Percentiles rank a stretch among this genome's conserved stretches.
These are phyloP conservation scores for Plantago major DNA, from an alignment of 257 asterid genomes.

Conservation along the genomic window DNA sequence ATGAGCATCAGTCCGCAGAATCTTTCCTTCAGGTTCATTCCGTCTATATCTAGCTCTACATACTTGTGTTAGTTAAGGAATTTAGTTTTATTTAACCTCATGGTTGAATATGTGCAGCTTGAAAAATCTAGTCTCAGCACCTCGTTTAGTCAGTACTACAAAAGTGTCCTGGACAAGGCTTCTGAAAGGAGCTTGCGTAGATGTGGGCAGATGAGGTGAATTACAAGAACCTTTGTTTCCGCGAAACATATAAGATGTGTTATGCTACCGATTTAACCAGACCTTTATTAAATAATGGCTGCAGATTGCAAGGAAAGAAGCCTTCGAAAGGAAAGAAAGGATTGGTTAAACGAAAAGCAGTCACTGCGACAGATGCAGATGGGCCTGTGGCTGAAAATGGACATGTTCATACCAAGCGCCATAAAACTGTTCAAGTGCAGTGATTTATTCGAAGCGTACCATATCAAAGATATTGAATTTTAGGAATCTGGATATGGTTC, in stretches of 20 bases:
- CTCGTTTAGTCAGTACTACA: constrained; percentile 72
- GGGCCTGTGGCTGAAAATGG: constrained; percentile 23
- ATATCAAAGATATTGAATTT: constrained; percentile 15
- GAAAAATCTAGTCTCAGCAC: constrained; percentile 61
- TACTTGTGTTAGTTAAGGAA: constrained; percentile 2
- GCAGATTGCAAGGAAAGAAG: constrained; percentile 39
- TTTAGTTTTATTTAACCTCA: constrained; percentile 15
- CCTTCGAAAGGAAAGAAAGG: constrained; percentile 29
- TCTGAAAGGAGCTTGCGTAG: constrained; percentile 44
- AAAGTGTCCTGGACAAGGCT: constrained; percentile 70
- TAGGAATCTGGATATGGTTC: constrained; percentile 10
- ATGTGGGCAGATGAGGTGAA: constrained; percentile 46
- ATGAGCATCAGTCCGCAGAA: constrained; percentile 73
- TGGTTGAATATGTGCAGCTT: constrained; percentile 35
- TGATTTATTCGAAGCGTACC: constrained; percentile 9
- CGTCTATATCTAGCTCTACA: constrained; percentile 9
- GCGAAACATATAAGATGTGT: constrained; percentile 3
- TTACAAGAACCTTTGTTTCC: constrained; percentile 1
- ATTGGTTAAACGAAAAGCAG: constrained; percentile 27
- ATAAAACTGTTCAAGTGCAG: constrained; percentile 12
- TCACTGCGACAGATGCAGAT: constrained; percentile 22
- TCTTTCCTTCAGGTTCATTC: constrained; percentile 78
- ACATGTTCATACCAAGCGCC: constrained; percentile 14
- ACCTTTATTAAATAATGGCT: not conserved
- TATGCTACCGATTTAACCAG: not conserved